Conservation (phyloP, 1,284 basidiomycete species). For the Mycosarcoma maydis region DNA sequence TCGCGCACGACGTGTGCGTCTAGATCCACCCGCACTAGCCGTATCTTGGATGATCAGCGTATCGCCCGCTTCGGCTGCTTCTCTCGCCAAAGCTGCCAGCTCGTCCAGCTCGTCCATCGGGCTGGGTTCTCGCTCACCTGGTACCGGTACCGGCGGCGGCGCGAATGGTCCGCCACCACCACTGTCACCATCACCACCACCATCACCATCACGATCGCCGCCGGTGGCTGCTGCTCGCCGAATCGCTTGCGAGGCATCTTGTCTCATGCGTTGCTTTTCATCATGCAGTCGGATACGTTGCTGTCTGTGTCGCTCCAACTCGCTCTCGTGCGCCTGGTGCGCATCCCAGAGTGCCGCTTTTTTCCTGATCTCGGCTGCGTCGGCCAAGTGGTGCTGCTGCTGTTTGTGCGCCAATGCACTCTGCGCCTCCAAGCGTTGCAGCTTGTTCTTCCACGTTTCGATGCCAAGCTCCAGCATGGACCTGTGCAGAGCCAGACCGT, state of each 20-base stretch:
- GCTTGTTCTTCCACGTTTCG: slow-evolving; percentile 11
- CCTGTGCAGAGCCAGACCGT: slow-evolving; percentile 21
- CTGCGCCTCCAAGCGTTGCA: slow-evolving; percentile 9
- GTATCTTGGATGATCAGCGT: not conserved
- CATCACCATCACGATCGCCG: too few species aligned
- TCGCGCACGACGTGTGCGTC: slow-evolving; percentile 3
- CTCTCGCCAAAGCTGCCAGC: slow-evolving; percentile 23
- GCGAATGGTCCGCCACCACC: slow-evolving; percentile 16
- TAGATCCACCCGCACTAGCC: not conserved
- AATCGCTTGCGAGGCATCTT: too few species aligned
- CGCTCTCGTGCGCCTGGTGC: slow-evolving; percentile 10
- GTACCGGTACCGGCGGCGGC: too few species aligned
- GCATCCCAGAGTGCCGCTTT: slow-evolving; percentile 39
- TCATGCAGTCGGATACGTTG: slow-evolving; percentile 17
- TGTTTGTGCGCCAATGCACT: slow-evolving; percentile 1
- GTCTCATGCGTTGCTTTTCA: slow-evolving; percentile 1
- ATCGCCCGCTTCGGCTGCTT: slow-evolving; percentile 35
- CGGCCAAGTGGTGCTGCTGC: slow-evolving; percentile 8
- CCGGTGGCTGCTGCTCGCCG: too few species aligned
- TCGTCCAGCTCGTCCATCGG: slow-evolving; percentile 31
- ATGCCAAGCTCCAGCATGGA: slow-evolving; percentile 1
- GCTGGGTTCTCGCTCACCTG: not conserved
- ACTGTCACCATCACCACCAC: too few species aligned
- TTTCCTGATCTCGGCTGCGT: slow-evolving; percentile 8
- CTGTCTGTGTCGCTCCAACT: slow-evolving; percentile 3